Conservation (phyloP, 495 filamentous ascomycete genomes). For the Penicillium maclennaniae region DNA sequence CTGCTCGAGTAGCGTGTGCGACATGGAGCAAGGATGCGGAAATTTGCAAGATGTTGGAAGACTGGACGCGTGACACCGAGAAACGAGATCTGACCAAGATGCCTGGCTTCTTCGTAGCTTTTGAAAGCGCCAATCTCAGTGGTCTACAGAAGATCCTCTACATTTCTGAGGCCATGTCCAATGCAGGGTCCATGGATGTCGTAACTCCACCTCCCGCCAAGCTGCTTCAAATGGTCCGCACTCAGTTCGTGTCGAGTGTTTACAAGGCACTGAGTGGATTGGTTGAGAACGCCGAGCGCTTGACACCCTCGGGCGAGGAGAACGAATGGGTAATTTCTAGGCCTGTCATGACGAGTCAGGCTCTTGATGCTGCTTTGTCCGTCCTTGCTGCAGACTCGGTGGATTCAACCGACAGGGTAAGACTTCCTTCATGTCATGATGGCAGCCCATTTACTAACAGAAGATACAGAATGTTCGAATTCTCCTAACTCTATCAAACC, state of each 20-base stretch:
- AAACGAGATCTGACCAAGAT: slow-evolving; percentile 82
- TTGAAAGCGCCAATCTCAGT: slow-evolving; percentile 69
- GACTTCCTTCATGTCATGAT: slow-evolving; percentile 12
- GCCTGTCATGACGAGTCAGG: slow-evolving; percentile 26
- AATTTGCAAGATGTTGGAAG: slow-evolving; percentile 82
- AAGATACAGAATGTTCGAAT: slow-evolving; percentile 75
- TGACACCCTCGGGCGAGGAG: slow-evolving; percentile 55
- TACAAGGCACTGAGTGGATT: slow-evolving; percentile 91
- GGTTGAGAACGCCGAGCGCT: slow-evolving; percentile 88
- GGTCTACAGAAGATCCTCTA: slow-evolving; percentile 95
- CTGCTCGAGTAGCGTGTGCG: slow-evolving; percentile 70
- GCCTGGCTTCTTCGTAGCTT: slow-evolving; percentile 75
- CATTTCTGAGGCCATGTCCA: slow-evolving; percentile 74
- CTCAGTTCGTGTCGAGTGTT: slow-evolving; percentile 82
- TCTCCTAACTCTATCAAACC: slow-evolving; percentile 87
- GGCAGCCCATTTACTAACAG: slow-evolving; percentile 12
- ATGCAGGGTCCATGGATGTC: slow-evolving; percentile 64
- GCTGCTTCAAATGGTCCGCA: slow-evolving; percentile 77
- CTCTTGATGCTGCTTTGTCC: slow-evolving; percentile 28
- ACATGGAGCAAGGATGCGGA: slow-evolving; percentile 89
- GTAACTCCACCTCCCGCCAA: slow-evolving; percentile 79
- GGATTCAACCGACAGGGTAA: slow-evolving; percentile 67
- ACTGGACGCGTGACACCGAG: slow-evolving; percentile 80
- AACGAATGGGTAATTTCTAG: slow-evolving; percentile 47
- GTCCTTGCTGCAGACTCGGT: slow-evolving; percentile 51